These are phyloP conservation scores for Boletales sp. DNA, from an alignment of 768 basidiomycete species.

Conservation along the genomic window DNA sequence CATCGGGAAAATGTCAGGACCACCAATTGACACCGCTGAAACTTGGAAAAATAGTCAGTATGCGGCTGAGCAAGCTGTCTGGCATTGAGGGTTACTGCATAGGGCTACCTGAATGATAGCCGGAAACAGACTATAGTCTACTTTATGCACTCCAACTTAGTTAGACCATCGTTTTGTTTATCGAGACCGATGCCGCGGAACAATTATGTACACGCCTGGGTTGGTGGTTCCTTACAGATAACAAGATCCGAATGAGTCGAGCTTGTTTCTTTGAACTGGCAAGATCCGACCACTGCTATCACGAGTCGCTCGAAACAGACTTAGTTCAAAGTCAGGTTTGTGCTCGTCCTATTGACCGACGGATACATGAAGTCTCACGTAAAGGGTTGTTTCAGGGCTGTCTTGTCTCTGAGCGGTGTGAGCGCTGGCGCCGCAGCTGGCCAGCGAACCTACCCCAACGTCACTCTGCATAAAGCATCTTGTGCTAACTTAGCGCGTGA, in stretches of 20 bases:
- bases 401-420: no score
- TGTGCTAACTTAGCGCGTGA: neutral
- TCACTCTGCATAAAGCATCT: neutral
- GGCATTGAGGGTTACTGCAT: no score
- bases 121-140: neutral
- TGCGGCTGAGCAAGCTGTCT: no score
- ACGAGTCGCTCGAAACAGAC: no score
- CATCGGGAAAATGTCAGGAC: slow-evolving; percentile 1
- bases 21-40: neutral
- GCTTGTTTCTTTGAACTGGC: slow-evolving; percentile 1
- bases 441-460: no score
- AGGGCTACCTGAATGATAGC: neutral
- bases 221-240: neutral
- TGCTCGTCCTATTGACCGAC: no score
- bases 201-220: neutral
- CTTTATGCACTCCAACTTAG: no score
- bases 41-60: neutral
- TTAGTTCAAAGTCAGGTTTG: no score
- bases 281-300: slow-evolving; percentile 9
- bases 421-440: no score
- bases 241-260: slow-evolving; percentile 12
- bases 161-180: slow-evolving; percentile 1
- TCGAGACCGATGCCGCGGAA: slow-evolving; percentile 13
- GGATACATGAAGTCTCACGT: no score
- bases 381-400: no score